phyloP scores from a whole-genome alignment of 768 basidiomycete species.

The Phlegmacium glaucopus region DNA sequence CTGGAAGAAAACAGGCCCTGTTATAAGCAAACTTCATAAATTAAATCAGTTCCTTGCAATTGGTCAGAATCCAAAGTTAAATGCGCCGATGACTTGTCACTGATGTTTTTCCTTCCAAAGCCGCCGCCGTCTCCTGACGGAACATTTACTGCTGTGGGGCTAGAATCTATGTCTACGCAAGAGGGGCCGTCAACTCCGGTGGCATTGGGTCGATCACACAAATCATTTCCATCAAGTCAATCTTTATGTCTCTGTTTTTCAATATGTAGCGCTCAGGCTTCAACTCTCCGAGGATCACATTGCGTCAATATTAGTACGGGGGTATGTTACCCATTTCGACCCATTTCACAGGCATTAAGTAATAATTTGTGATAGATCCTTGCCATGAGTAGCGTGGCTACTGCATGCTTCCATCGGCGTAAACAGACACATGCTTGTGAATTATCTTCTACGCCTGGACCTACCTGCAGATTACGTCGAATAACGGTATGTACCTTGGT shows the following conservation, averaged over 20 bases:
- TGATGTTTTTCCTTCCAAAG: no score
- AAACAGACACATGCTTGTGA: constrained; percentile 21
- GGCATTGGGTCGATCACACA: no score
- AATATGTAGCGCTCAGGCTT: not conserved
- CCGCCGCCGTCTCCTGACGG: no score
- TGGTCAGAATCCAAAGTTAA: no score
- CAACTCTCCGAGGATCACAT: constrained; percentile 28
- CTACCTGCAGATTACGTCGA: constrained; percentile 24
- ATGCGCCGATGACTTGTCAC: no score
- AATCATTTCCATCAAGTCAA: not conserved
- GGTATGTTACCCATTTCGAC: constrained; percentile 9
- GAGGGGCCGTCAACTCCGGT: no score
- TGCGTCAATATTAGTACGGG: constrained; percentile 5
- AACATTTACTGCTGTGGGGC: no score
- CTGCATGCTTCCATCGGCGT: constrained; percentile 18
- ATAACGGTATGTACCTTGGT: constrained; percentile 12
- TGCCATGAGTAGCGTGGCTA: constrained; percentile 26
- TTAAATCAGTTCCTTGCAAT: no score
- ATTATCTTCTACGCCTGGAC: constrained; percentile 21
- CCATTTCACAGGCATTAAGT: constrained; percentile 14
- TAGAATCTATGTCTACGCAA: no score
- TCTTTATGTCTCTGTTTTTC: constrained; percentile 8
- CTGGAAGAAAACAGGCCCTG: no score
- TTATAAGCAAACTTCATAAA: no score
- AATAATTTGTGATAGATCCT: constrained; percentile 16